Base-by-base conservation (phyloP, 2,329 filamentous ascomycete species). In the Keithomyces neogunnii region DNA sequence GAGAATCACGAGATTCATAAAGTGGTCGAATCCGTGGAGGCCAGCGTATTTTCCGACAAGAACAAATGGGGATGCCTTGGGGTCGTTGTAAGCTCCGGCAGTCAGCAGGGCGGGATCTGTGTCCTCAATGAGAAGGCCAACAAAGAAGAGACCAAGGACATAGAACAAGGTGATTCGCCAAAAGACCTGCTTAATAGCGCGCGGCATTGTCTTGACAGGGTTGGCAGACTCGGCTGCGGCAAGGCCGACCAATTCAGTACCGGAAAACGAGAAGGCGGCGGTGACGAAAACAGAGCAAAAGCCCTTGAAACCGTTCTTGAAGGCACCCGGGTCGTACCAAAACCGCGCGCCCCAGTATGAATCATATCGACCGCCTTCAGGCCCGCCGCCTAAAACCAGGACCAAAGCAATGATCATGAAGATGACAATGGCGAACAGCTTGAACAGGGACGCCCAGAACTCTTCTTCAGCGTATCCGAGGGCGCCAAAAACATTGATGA, bases 171-270 rank as follows among this genome's bases (percentile, higher is more conserved):
- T 73, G 56, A 76, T 74, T 62, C 74, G 72, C 73, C 73, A 76
- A 58, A 76, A 76, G 33, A 76, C 86, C 67, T 92, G 88, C 72
- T 90, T 92, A 61, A 90, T 82, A 2, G 89, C 88, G 28, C 82
- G 84, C 0, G 89, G 89, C 0, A 95, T 76, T 0, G 84, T 80
- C 63, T 87, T 82, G 55, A 81, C 76, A 1, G 85, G 85, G 60
- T 87, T 86, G 3, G 64, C 68, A 0, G 83, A 80, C 67, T 88
- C 85, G 10, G 84, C 85, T 3, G 85, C 85, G 4, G 84, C 83
- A 7, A 88, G 76, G 61, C 84, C 85, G 45, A 87, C 83, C 4
- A 85, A 69, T 63, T 87, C 84, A 1, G 84, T 85, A 9, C 84
- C 84, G 2, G 81, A 76, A 57, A 85, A 87, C 38, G 84, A 73